Base-by-base conservation (phyloP, 345 rosid genomes). In the Bruguiera gymnorhiza region DNA sequence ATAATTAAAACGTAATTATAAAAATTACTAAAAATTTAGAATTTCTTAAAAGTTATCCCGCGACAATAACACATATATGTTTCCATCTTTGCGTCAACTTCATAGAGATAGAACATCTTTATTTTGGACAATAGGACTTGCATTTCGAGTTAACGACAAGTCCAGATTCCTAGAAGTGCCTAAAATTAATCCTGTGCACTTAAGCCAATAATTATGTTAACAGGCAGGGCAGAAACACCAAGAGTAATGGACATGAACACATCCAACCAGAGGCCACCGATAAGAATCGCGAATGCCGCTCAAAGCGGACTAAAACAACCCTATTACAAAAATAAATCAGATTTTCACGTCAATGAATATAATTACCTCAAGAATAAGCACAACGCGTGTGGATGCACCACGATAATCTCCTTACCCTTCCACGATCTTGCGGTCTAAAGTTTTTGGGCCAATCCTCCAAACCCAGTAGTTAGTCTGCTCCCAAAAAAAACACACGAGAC, bases 241-340 rank as follows among this genome's bases (percentile, higher is more conserved):
- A 93, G 90, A 5, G 90, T 90, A 56, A 86, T 78, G 51, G 96
- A 88, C 77, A 90, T 90, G 54, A 93, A 81, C 80, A 93, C 93
- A 75, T 93, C 98, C 77, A 93, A 74, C 75, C 87, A 70, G 26
- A 92, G 81, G 58, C 97, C 93, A 29, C 93, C 96, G 29, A 89
- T 82, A 20, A 89, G 87, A 67, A 93, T 89, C 9, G 92, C 84
- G 79, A 90, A 93, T 61, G 97, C 98, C 69, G 87, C 88, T 93
- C 93, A 89, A 5, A 93, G 92, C 3, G 93, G 96, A 73, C 86
- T 86, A 72, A 86, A 81, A 76, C 96, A 89, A 39, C 87, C 89
- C 93, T 89, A 83, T 53, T 67, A 59, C 58, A 55, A 43, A 66
- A 34, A 78, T 59, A n/a, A 75, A 50, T 58, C 36, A 60, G 56